Evolutionary conservation across 1,139 yeast genomes (phyloP).

Genomic region (Taphrina flavorubra): DNA sequence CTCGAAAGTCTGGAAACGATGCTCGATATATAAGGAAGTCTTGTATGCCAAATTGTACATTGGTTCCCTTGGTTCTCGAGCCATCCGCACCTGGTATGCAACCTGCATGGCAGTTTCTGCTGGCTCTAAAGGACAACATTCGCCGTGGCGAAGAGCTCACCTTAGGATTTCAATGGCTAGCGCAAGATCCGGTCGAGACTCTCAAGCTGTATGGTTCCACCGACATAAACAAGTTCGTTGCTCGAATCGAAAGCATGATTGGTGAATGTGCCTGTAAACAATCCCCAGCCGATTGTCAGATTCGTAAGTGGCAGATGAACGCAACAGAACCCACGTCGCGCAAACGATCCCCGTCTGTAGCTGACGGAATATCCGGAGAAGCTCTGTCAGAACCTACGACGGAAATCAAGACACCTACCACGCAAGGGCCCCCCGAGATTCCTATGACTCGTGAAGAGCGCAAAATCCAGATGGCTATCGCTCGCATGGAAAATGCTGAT

Average conservation of each 20-base stretch:
- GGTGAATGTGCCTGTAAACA: slow-evolving; percentile 33
- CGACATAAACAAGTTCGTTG: neutral
- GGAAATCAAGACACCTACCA: neutral
- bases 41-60: slow-evolving; percentile 65
- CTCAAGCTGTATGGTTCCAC: neutral
- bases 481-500: slow-evolving; percentile 39
- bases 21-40: slow-evolving; percentile 77
- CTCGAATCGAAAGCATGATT: neutral
- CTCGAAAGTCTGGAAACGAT: slow-evolving; percentile 77
- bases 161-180: slow-evolving; percentile 30
- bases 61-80: slow-evolving; percentile 29
- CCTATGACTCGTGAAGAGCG: slow-evolving; percentile 39
- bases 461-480: slow-evolving; percentile 39
- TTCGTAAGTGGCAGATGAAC: neutral
- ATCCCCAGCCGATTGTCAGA: slow-evolving; percentile 10
- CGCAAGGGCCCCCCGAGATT: slow-evolving; percentile 1
- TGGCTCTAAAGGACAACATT: slow-evolving; percentile 19
- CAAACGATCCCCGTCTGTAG: neutral
- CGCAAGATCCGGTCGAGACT: neutral
- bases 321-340: slow-evolving; percentile 1
- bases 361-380: neutral
- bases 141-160: slow-evolving; percentile 28
- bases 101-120: slow-evolving; percentile 2
- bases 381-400: neutral
- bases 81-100: neutral